phyloP scores from a whole-genome alignment of 1,284 basidiomycete species.

The Cryptococcus sp. region DNA sequence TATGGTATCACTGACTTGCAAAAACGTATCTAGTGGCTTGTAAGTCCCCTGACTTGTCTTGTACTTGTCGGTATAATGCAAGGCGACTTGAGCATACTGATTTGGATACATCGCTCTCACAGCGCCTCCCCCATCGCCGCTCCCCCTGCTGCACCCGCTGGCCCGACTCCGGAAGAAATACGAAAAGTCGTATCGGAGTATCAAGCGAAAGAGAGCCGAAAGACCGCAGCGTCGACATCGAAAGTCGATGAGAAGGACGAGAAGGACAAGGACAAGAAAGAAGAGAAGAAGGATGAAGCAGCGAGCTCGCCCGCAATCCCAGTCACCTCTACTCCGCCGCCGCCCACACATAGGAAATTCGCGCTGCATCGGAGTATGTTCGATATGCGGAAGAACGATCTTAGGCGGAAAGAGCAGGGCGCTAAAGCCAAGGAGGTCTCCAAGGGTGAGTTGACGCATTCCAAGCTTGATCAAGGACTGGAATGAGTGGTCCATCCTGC shows the following conservation, averaged over 20 bases:
- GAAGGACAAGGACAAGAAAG: constrained; percentile 17
- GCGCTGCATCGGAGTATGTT: constrained; percentile 50
- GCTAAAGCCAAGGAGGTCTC: constrained; percentile 49
- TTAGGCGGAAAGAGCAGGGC: constrained; percentile 39
- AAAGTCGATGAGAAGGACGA: constrained; percentile 13
- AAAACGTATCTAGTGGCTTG: constrained; percentile 22
- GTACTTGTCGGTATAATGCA: not conserved
- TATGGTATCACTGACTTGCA: not conserved
- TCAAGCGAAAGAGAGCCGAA: constrained; percentile 41
- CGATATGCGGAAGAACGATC: constrained; percentile 44
- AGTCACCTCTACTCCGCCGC: constrained; percentile 19
- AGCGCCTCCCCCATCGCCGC: constrained; percentile 44
- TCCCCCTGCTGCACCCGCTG: constrained; percentile 22
- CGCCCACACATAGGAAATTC: constrained; percentile 46
- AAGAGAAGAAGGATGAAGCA: constrained; percentile 15
- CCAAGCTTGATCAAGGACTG: not conserved
- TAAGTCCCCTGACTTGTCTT: constrained; percentile 8
- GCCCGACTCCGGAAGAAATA: constrained; percentile 49
- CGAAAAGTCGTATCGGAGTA: constrained; percentile 51
- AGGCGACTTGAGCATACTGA: constrained; percentile 26
- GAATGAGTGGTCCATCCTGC: not conserved
- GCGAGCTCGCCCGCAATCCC: constrained; percentile 14
- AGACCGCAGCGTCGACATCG: constrained; percentile 16
- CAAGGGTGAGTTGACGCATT: constrained; percentile 34
- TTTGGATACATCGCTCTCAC: not conserved